Evolutionary conservation across 305 asterid genomes (phyloP).

Genomic region (Fraxinus baroniana): DNA sequence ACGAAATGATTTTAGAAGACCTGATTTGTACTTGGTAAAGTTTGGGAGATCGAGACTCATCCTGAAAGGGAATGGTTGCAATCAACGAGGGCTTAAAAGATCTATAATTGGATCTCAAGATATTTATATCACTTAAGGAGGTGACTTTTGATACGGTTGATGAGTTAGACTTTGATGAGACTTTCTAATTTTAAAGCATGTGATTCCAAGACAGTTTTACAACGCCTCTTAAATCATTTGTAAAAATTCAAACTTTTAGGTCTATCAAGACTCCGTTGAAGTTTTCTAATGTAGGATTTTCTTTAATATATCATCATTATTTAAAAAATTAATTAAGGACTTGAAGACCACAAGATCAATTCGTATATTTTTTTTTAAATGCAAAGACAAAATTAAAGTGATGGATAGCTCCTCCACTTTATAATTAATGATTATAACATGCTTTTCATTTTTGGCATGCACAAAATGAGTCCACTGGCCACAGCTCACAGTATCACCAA

Average conservation of each 20-base stretch:
- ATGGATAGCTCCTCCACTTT: slow-evolving; percentile 19
- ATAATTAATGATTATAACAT: slow-evolving; percentile 12
- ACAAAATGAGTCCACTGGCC: slow-evolving; percentile 18
- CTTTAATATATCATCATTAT: neutral
- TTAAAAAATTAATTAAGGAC: neutral
- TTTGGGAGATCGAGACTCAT: too few relatives aligned
- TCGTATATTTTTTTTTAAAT: neutral
- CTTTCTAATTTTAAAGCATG: too few relatives aligned
- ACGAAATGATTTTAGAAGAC: neutral
- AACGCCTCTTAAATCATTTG: neutral
- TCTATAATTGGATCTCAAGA: neutral
- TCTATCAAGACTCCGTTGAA: neutral
- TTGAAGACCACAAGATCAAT: neutral
- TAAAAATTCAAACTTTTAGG: neutral
- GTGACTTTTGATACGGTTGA: neutral
- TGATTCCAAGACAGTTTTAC: neutral
- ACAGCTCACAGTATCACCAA: slow-evolving; percentile 37
- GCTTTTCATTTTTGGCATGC: slow-evolving; percentile 25
- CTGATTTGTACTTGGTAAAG: too few relatives aligned
- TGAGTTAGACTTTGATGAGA: neutral
- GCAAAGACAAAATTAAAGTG: slow-evolving; percentile 14
- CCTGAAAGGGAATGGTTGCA: too few relatives aligned
- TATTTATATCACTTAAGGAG: neutral
- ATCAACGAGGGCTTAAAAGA: neutral
- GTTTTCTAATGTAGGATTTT: neutral